Evolutionary conservation across 139 green algal species (phyloP).

Genomic region (Micromonas pusilla): DNA sequence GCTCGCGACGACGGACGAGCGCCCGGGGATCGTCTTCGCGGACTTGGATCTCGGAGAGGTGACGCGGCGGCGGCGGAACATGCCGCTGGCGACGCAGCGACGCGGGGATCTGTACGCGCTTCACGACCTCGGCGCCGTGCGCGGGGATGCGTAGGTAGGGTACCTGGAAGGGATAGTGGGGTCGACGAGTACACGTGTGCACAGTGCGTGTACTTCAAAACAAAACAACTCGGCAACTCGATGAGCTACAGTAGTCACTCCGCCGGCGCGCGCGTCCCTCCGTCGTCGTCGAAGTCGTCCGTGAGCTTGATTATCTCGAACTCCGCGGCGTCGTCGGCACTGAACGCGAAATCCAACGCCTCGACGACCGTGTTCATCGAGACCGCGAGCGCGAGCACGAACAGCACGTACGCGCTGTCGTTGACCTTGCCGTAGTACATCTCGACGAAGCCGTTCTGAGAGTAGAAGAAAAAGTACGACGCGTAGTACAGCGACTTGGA

Average conservation of each 20-base stretch:
- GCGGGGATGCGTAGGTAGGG: no score
- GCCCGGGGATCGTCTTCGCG: slow-evolving; percentile 28
- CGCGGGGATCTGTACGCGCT: slow-evolving; percentile 73
- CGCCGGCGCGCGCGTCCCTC: no score
- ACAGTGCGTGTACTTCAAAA: no score
- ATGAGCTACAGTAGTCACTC: no score
- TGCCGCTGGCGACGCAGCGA: slow-evolving; percentile 74
- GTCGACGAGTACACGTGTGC: no score
- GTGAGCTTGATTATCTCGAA: no score
- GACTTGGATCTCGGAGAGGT: slow-evolving; percentile 42
- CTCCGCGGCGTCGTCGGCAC: no score
- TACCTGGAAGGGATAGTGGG: no score
- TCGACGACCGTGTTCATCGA: neutral
- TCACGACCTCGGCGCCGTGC: slow-evolving; percentile 41
- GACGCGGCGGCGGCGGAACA: slow-evolving; percentile 47
- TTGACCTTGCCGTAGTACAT: neutral
- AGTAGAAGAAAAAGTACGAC: neutral
- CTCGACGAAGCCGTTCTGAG: neutral
- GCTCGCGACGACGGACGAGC: slow-evolving; percentile 59
- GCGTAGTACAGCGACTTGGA: neutral
- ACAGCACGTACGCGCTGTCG: neutral
- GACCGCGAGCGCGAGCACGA: neutral
- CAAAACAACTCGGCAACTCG: no score
- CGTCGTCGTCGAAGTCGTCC: no score
- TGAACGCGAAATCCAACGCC: neutral